A percentile compares a stretch with the other conserved stretches of the same genome.
phyloP scores from a whole-genome alignment of 2,329 filamentous ascomycete species.

The Colletotrichum salicis region DNA sequence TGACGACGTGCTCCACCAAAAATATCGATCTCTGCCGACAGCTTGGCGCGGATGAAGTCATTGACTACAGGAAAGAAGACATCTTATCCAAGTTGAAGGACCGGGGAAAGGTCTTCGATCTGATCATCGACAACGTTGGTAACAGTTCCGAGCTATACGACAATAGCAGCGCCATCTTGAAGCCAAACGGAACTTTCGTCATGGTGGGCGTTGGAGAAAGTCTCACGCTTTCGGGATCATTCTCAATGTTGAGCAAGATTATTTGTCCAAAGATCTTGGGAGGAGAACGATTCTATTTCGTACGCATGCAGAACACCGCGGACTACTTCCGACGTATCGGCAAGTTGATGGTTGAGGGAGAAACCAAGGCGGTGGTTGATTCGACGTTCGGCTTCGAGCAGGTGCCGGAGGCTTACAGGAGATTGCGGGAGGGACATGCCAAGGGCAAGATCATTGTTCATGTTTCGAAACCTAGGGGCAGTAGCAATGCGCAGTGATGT shows the following conservation, averaged over 20 bases:
- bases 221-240: background rate
- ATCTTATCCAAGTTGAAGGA: conserved; percentile 35
- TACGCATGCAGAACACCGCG: conserved; percentile 24
- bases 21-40: conserved; percentile 46
- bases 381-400: conserved; percentile 37
- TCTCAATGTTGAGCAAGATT: background rate
- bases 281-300: conserved; percentile 14
- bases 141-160: conserved; percentile 37
- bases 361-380: conserved; percentile 40
- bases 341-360: conserved; percentile 41
- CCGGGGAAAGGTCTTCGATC: conserved; percentile 37
- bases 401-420: conserved; percentile 39
- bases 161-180: conserved; percentile 47
- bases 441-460: conserved; percentile 43
- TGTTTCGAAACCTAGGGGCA: background rate
- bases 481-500: background rate
- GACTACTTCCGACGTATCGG: conserved; percentile 33
- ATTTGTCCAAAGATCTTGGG: background rate
- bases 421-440: conserved; percentile 36
- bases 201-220: conserved; percentile 63
- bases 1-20: conserved; percentile 45
- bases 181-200: conserved; percentile 69
- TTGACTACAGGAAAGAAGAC: conserved; percentile 46
- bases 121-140: conserved; percentile 43
- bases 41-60: conserved; percentile 50